These are phyloP conservation scores for Dothideomycetes sp. DNA, from an alignment of 2,329 filamentous ascomycete species.

Conservation along the genomic window DNA sequence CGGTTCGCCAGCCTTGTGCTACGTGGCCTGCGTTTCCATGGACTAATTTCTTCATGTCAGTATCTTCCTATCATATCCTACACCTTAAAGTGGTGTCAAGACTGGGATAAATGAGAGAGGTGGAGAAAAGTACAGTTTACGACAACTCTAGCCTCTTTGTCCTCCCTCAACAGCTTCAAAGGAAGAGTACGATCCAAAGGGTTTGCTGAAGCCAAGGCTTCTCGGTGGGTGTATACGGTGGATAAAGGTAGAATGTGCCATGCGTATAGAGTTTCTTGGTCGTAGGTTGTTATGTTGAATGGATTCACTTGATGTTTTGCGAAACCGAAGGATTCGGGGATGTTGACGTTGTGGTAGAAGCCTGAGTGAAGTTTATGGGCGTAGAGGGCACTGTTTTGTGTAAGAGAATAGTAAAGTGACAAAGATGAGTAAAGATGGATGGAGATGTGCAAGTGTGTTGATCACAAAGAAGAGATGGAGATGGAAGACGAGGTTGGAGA, in stretches of 20 bases:
- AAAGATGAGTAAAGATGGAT: not conserved
- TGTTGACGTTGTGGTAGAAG: slow-evolving; percentile 66
- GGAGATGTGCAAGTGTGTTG: no score
- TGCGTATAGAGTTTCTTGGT: slow-evolving; percentile 70
- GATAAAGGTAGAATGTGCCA: slow-evolving; percentile 85
- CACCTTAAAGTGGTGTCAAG: no score
- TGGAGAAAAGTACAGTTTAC: slow-evolving; percentile 39
- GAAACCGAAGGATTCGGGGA: slow-evolving; percentile 78
- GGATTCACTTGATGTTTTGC: slow-evolving; percentile 81
- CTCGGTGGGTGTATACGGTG: slow-evolving; percentile 63
- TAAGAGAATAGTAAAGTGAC: slow-evolving; percentile 1
- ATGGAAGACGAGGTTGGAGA: no score
- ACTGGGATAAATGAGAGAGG: not conserved
- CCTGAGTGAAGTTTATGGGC: slow-evolving; percentile 66
- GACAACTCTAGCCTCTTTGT: slow-evolving; percentile 45
- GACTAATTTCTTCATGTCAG: slow-evolving; percentile 17
- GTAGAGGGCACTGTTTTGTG: slow-evolving; percentile 60
- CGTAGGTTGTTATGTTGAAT: slow-evolving; percentile 65
- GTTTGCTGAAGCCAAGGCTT: slow-evolving; percentile 47
- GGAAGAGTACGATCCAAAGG: slow-evolving; percentile 30
- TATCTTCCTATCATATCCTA: no score
- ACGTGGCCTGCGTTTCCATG: slow-evolving; percentile 74
- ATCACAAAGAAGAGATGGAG: no score
- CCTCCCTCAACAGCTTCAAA: slow-evolving; percentile 41
- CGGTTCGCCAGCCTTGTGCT: slow-evolving; percentile 65